phyloP scores from a whole-genome alignment of 305 asterid genomes.

The Solanum hybrid region DNA sequence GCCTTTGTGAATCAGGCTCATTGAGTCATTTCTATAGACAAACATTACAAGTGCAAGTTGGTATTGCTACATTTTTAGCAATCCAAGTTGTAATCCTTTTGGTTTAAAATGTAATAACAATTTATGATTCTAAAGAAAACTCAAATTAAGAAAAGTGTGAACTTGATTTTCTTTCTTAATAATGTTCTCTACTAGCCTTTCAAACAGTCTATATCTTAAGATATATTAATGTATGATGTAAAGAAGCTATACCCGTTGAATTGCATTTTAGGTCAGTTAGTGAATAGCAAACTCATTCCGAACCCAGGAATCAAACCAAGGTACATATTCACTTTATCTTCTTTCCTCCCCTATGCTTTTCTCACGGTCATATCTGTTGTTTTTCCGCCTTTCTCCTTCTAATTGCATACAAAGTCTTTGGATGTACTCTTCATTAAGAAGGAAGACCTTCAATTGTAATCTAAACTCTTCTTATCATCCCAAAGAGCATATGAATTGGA shows the following conservation, averaged over 20 bases:
- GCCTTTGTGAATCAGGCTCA: background rate
- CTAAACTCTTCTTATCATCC: background rate
- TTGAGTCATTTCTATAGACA: background rate
- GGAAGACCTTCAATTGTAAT: background rate
- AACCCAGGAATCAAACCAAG: background rate
- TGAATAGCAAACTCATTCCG: background rate
- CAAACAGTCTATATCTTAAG: background rate
- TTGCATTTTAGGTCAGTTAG: background rate
- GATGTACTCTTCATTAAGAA: background rate
- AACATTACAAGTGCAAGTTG: background rate
- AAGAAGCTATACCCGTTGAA: background rate
- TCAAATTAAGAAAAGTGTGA: background rate
- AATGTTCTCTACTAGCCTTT: background rate
- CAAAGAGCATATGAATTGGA: background rate
- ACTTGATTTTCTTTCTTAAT: background rate
- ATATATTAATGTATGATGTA: background rate
- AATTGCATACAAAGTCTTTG: background rate
- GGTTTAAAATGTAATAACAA: background rate
- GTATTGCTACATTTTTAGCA: background rate
- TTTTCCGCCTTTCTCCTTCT: background rate
- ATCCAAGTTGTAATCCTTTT: background rate
- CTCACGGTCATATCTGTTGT: background rate
- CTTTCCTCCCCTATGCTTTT: background rate
- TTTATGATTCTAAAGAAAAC: background rate
- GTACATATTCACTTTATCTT: background rate